Evolutionary conservation across 257 asterid species (phyloP).

Genomic region (Marsdenia floribunda): DNA sequence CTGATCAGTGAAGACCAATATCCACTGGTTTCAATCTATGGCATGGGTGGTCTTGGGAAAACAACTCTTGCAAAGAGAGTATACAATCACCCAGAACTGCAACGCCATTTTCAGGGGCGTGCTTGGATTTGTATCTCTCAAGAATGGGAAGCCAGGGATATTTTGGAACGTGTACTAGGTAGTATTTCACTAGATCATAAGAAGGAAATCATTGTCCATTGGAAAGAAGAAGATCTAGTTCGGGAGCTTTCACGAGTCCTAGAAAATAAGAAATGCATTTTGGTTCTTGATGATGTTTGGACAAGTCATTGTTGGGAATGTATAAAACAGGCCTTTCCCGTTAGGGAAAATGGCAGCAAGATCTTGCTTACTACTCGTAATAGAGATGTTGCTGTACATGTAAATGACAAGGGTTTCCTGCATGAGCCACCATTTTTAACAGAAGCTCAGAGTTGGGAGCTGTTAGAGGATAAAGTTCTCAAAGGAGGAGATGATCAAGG

Average conservation of each 20-base stretch:
- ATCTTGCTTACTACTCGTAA: slow-evolving; percentile 23
- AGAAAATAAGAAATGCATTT: not conserved
- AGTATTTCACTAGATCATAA: not conserved
- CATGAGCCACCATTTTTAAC: too few relatives aligned
- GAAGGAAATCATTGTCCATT: not conserved
- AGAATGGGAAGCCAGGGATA: not conserved
- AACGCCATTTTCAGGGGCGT: not conserved
- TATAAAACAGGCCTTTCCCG: slow-evolving; percentile 9
- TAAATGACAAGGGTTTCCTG: too few relatives aligned
- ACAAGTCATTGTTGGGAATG: slow-evolving; percentile 4
- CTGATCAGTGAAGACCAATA: slow-evolving; percentile 5
- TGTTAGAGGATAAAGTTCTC: too few relatives aligned
- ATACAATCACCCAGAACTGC: not conserved
- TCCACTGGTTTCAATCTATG: not conserved
- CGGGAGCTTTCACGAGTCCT: not conserved
- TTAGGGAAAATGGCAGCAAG: not conserved
- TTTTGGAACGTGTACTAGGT: not conserved
- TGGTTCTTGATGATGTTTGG: slow-evolving; percentile 27
- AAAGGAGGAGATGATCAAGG: too few relatives aligned
- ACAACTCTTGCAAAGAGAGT: not conserved
- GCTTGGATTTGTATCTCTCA: not conserved
- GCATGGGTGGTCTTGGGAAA: too few relatives aligned
- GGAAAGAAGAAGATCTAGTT: slow-evolving; percentile 9
- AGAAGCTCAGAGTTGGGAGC: too few relatives aligned
- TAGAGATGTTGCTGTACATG: not conserved